Conservation (phyloP, 148 eudicot species). For the Beta vulgaris region DNA sequence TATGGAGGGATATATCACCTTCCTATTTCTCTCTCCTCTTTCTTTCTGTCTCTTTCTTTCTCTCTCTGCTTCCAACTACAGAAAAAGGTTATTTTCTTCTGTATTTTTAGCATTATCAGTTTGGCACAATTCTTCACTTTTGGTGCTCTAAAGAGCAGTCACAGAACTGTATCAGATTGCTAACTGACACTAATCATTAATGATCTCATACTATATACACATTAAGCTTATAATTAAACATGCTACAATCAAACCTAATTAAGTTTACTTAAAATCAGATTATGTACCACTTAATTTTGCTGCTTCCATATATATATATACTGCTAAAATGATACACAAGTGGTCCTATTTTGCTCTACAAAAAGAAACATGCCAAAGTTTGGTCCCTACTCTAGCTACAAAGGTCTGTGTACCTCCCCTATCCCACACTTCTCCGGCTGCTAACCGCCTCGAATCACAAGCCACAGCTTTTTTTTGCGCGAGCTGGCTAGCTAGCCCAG, state of each 20-base stretch:
- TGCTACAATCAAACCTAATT: not conserved
- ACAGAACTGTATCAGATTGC: constrained; percentile 10
- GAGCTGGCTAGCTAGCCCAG: constrained; percentile 1
- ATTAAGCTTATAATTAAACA: not conserved
- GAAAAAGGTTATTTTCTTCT: not conserved
- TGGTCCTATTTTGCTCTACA: constrained; percentile 30
- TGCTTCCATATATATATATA: constrained; percentile 13
- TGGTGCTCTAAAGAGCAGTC: not conserved
- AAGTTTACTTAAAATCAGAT: not conserved
- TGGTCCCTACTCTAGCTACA: constrained; percentile 32
- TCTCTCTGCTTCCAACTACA: not conserved
- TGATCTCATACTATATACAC: not conserved
- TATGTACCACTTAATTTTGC: constrained; percentile 11
- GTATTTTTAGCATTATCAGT: not conserved
- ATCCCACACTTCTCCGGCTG: constrained; percentile 11
- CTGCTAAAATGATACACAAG: constrained; percentile 12
- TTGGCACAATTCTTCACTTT: not conserved
- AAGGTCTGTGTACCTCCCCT: constrained; percentile 9
- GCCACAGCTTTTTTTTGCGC: constrained; percentile 3
- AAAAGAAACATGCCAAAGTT: constrained; percentile 16
- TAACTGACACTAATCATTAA: constrained; percentile 1
- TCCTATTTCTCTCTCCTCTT: too few relatives aligned
- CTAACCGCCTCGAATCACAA: constrained; percentile 24
- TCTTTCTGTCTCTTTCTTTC: too few relatives aligned
- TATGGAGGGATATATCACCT: not conserved